Conservation (phyloP, 768 basidiomycete genomes). For the Pholiota conissans region DNA sequence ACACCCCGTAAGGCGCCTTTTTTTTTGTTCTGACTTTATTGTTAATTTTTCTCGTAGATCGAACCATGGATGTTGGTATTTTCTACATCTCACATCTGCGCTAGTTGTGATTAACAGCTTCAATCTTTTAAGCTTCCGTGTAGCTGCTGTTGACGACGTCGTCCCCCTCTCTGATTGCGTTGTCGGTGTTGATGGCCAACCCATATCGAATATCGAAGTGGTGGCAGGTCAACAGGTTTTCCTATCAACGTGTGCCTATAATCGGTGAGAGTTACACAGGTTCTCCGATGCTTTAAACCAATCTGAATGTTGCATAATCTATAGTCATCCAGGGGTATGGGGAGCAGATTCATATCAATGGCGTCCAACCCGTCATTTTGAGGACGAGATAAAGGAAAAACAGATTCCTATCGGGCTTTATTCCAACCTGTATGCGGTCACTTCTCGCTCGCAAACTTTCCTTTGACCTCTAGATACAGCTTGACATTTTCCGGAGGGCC, state of each 20-base stretch:
- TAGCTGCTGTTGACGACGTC: conserved; percentile 7
- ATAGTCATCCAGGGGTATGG: conserved; percentile 5
- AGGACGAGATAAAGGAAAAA: conserved; percentile 9
- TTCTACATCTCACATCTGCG: too few relatives aligned
- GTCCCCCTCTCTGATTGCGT: conserved; percentile 6
- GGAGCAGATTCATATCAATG: conserved; percentile 8
- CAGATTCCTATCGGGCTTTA: conserved; percentile 10
- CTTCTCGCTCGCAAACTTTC: background rate
- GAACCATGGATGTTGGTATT: conserved; percentile 7
- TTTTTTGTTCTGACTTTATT: background rate
- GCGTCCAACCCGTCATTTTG: conserved; percentile 7
- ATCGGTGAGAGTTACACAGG: conserved; percentile 2
- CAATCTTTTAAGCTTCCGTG: conserved; percentile 9
- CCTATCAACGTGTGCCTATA: conserved; percentile 11
- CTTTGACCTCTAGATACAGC: background rate
- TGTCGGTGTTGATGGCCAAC: conserved; percentile 6
- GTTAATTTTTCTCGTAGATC: background rate
- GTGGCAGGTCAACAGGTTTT: conserved; percentile 6
- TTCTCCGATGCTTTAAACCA: too few relatives aligned
- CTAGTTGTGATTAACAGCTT: background rate
- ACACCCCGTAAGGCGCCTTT: conserved; percentile 1
- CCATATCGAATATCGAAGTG: conserved; percentile 5
- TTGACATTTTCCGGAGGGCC: conserved; percentile 11
- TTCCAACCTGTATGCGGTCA: conserved; percentile 9
- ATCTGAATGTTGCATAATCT: background rate